Evolutionary conservation across 2,329 filamentous ascomycete species (phyloP).

Genomic region (Akanthomyces dipterigenus): DNA sequence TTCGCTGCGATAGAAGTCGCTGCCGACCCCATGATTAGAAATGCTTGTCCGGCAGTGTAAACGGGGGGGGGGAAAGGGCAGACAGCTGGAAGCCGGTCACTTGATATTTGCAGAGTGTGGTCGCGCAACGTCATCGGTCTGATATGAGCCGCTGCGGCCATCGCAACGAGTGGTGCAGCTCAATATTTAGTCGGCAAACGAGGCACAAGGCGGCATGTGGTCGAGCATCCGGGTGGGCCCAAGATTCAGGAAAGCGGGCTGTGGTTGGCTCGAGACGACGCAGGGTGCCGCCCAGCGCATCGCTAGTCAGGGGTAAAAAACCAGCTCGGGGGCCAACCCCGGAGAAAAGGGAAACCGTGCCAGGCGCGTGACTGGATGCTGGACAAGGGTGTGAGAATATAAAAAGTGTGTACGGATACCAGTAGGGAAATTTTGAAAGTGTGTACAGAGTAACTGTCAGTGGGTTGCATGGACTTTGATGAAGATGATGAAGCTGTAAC

Average conservation of each 20-base stretch:
- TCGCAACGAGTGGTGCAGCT: not conserved
- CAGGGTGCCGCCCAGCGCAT: not conserved
- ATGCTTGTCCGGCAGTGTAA: too few species aligned
- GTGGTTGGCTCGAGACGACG: not conserved
- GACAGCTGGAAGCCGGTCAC: not conserved
- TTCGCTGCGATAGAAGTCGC: not conserved
- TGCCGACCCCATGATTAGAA: not conserved
- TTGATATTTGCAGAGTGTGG: not conserved
- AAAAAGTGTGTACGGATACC: not conserved
- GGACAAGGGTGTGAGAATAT: not conserved
- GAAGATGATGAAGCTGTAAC: too few species aligned
- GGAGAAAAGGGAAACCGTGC: not conserved
- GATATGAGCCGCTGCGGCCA: not conserved
- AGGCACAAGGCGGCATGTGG: not conserved
- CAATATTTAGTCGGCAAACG: not conserved
- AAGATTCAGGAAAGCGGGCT: not conserved
- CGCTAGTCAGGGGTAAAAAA: constrained; percentile 9
- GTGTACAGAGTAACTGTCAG: too few species aligned
- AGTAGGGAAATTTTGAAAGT: too few species aligned
- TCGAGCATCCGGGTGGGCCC: not conserved
- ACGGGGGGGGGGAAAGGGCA: not conserved
- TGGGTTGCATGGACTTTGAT: too few species aligned
- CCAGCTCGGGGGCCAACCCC: not conserved
- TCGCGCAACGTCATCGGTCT: not conserved
- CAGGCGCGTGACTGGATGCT: not conserved